Conservation (phyloP, 306 rosid species). For the Leucaena leucocephala region DNA sequence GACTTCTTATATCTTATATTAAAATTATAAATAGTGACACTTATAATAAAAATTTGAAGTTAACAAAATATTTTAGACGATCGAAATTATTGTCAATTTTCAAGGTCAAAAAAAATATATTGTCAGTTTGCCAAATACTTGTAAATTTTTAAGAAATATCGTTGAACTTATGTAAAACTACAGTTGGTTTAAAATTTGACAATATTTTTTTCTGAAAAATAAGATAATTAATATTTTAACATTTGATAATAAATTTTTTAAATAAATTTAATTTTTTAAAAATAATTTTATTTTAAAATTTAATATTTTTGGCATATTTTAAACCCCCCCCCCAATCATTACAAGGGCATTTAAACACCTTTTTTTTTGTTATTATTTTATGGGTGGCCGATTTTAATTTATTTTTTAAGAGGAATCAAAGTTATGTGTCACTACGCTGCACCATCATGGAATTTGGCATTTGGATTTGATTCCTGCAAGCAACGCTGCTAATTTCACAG, state of each 20-base stretch:
- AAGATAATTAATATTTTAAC: background rate
- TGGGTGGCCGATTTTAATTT: background rate
- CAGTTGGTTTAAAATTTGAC: background rate
- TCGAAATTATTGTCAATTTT: background rate
- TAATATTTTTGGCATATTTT: background rate
- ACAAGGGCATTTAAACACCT: background rate
- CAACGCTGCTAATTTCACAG: background rate
- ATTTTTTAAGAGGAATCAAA: constrained; percentile 8
- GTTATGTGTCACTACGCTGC: background rate
- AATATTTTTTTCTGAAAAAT: background rate
- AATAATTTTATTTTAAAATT: background rate
- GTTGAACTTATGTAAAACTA: background rate
- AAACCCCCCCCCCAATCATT: background rate
- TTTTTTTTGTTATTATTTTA: background rate
- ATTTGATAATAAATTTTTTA: background rate
- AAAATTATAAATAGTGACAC: background rate
- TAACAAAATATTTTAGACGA: background rate
- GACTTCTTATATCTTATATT: background rate
- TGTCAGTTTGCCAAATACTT: background rate
- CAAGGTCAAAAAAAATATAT: background rate
- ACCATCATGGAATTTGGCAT: constrained; percentile 14
- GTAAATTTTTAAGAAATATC: background rate
- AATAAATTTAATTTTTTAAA: background rate
- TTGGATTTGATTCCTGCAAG: constrained; percentile 23
- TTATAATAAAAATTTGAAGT: background rate